Percentiles rank a stretch among this genome's conserved stretches.
Conservation (phyloP, 2,329 filamentous ascomycete genomes). For the Trichoderma lentiforme region DNA sequence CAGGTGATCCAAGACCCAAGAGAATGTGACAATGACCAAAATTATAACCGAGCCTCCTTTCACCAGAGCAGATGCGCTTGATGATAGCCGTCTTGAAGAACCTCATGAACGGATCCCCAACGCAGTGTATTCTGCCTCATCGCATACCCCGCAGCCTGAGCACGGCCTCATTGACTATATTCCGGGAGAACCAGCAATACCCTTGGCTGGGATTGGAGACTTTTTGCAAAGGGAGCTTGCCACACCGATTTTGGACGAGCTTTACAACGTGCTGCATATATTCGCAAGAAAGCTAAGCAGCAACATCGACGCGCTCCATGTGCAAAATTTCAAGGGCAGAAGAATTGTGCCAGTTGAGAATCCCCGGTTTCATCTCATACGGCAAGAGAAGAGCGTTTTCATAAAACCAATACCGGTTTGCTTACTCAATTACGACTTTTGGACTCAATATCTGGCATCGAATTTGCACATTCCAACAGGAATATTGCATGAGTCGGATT, state of each 20-base stretch:
- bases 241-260: not conserved
- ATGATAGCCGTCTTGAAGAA: not conserved
- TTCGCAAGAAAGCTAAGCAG: not conserved
- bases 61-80: not conserved
- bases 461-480: not conserved
- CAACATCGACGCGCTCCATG: not conserved
- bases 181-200: not conserved
- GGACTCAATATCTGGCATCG: not conserved
- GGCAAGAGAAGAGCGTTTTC: not conserved
- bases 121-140: fast-evolving
- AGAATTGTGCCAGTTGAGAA: not conserved
- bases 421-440: not conserved
- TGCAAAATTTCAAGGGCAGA: not conserved
- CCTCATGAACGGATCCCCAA: not conserved
- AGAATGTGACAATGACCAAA: not conserved
- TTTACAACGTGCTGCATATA: not conserved
- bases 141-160: not conserved
- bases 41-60: not conserved
- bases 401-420: not conserved
- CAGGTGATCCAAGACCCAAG: not conserved
- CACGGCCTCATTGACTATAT: not conserved
- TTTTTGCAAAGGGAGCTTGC: not conserved
- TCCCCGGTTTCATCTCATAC: not conserved
- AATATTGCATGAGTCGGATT: not conserved
- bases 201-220: fast-evolving